Percentiles rank a stretch among this genome's conserved stretches.
phyloP scores from a whole-genome alignment of 345 rosid genomes.

The Dipteronia sinensis region DNA sequence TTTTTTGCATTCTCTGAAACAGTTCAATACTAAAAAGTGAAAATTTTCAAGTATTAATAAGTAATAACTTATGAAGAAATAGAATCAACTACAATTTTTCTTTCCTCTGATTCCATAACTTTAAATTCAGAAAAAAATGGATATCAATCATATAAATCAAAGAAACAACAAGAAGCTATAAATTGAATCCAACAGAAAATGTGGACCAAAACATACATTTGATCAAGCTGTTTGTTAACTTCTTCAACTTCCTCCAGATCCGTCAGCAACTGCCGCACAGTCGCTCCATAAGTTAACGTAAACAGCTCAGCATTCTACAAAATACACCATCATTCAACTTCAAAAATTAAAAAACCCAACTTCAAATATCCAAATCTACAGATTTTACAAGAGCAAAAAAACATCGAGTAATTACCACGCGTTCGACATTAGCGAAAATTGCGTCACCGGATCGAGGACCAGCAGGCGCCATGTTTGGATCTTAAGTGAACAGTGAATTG shows the following conservation, averaged over 20 bases:
- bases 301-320: constrained; percentile 88
- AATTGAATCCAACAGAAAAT: not conserved
- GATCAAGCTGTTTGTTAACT: constrained; percentile 97
- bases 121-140: not conserved
- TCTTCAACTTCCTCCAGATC: constrained; percentile 96
- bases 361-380: not conserved
- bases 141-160: too few relatives aligned
- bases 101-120: not conserved
- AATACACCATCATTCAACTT: constrained; percentile 1
- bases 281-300: constrained; percentile 89
- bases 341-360: not conserved
- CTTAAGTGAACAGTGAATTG: not conserved
- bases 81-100: not conserved
- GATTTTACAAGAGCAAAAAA: not conserved
- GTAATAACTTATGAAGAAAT: not conserved
- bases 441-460: constrained; percentile 95
- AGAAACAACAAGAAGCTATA: not conserved
- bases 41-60: not conserved
- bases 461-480: constrained; percentile 56
- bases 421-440: constrained; percentile 81
- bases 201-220: constrained; percentile 49
- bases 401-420: constrained; percentile 47
- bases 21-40: not conserved
- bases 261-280: constrained; percentile 87
- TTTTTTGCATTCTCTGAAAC: not conserved